phyloP scores from a whole-genome alignment of 306 rosid genomes.

The Quercus alba region DNA sequence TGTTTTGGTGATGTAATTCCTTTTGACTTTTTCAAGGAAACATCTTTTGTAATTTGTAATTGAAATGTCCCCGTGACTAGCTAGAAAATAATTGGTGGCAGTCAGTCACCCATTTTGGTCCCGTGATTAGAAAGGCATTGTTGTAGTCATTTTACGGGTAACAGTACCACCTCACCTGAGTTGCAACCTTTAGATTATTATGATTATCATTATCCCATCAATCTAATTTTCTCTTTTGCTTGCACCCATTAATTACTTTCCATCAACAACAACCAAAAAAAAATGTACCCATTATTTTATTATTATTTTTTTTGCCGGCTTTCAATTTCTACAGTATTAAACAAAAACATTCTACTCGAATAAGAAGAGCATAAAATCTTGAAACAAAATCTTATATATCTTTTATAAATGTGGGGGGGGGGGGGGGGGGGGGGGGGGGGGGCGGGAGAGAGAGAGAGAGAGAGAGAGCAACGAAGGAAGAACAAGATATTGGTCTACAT shows the following conservation, averaged over 20 bases:
- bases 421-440: too few relatives aligned
- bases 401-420: neutral
- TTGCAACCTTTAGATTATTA: too few relatives aligned
- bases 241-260: neutral
- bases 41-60: constrained; percentile 10
- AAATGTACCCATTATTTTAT: too few relatives aligned
- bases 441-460: neutral
- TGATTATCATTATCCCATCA: too few relatives aligned
- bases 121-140: constrained; percentile 27
- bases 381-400: neutral
- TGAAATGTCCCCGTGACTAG: constrained; percentile 30
- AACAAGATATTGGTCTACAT: too few relatives aligned
- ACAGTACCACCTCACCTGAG: neutral
- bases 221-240: neutral
- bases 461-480: neutral
- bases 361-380: neutral
- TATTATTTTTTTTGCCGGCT: neutral
- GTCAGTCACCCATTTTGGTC: neutral
- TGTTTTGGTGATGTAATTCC: neutral
- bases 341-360: too few relatives aligned
- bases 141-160: neutral
- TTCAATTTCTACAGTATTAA: neutral
- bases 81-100: constrained; percentile 12
- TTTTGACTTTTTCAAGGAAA: constrained; percentile 11
- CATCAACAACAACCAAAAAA: too few relatives aligned